These are phyloP conservation scores for Ambrosia hybrid DNA, from an alignment of 140 eudicot species.

Conservation along the genomic window DNA sequence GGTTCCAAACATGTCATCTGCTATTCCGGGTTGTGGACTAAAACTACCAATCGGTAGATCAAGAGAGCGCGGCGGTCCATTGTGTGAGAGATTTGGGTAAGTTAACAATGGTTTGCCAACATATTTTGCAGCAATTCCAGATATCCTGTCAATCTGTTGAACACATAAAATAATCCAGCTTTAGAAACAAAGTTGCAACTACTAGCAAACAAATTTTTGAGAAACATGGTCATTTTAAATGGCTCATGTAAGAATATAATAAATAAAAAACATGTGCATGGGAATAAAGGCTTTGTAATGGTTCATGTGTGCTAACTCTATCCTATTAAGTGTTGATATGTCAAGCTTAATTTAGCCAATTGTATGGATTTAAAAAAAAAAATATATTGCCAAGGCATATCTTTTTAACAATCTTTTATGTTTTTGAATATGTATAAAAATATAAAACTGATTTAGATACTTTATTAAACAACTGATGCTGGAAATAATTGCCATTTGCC, in stretches of 20 bases:
- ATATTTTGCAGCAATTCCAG: slow-evolving; percentile 86
- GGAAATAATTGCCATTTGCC: not conserved
- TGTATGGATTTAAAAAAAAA: not conserved
- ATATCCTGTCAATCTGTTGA: slow-evolving; percentile 70
- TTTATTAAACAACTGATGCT: not conserved
- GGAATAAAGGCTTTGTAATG: too few relatives aligned
- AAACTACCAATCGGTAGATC: slow-evolving; percentile 50
- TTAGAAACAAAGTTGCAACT: not conserved
- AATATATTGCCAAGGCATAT: not conserved
- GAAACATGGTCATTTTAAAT: too few relatives aligned
- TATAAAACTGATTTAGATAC: not conserved
- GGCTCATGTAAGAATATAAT: too few relatives aligned
- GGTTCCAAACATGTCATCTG: slow-evolving; percentile 58
- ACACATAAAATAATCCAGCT: slow-evolving; percentile 12
- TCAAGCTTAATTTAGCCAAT: too few relatives aligned
- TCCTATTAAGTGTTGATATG: too few relatives aligned
- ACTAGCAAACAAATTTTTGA: too few relatives aligned
- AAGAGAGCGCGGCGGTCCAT: slow-evolving; percentile 47
- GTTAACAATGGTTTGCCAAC: slow-evolving; percentile 64
- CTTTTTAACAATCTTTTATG: not conserved
- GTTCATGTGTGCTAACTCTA: not conserved
- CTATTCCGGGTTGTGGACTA: slow-evolving; percentile 44
- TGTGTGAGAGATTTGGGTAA: slow-evolving; percentile 39
- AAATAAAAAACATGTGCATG: too few relatives aligned
- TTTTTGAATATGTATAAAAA: not conserved